Conservation (phyloP, 805 yeast genomes). For the Teunomyces stri region DNA sequence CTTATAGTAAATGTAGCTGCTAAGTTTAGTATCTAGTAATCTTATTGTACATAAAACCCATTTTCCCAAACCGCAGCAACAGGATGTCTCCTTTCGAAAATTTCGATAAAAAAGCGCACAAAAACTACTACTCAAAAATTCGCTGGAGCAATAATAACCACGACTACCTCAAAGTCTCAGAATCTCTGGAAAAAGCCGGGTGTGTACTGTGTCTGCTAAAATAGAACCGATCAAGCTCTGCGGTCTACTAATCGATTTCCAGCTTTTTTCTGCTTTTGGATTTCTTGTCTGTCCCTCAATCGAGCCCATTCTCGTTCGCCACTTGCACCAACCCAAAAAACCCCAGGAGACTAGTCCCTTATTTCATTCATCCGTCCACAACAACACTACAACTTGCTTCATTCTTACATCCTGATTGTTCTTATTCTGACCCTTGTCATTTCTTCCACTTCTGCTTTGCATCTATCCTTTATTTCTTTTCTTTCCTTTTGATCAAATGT, state of each 20-base stretch:
- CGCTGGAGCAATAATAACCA: slow-evolving; percentile 2
- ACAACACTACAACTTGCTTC: background rate
- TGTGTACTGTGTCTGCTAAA: background rate
- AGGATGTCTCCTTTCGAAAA: background rate
- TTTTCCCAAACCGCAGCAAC: slow-evolving; percentile 1
- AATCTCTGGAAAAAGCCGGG: background rate
- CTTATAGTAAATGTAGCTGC: background rate
- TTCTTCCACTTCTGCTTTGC: background rate
- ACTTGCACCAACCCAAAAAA: background rate
- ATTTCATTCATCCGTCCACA: background rate
- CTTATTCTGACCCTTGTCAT: background rate
- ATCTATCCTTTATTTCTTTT: background rate
- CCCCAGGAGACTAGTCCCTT: background rate
- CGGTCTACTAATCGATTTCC: background rate
- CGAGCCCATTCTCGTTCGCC: background rate
- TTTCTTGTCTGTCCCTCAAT: background rate
- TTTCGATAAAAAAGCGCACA: background rate
- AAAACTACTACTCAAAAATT: slow-evolving; percentile 1
- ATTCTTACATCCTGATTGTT: background rate
- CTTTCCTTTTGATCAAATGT: slow-evolving; percentile 1
- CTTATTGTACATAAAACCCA: background rate
- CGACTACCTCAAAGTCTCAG: slow-evolving; percentile 1
- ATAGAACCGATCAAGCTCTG: background rate
- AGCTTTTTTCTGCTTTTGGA: background rate
- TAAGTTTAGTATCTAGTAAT: background rate